Evolutionary conservation across 306 rosid species (phyloP), one percentile per base, ranked within the genome.

Genomic region (Argentina anserina): DNA sequence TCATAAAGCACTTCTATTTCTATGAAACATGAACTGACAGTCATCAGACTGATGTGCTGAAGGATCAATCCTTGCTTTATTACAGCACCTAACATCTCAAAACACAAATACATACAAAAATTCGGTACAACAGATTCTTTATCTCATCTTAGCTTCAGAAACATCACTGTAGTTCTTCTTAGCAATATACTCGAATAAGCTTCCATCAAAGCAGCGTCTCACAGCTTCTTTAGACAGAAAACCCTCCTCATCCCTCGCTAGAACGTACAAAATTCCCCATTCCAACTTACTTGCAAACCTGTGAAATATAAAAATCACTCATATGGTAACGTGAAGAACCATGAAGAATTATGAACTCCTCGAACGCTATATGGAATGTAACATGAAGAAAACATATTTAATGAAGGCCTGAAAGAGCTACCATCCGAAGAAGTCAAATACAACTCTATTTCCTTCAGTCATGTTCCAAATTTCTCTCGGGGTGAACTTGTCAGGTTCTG

Each of bases 151-250:
- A 45, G 62, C 67, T 29, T 74, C 81, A 5, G 7, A 20, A 33
- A 33, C 36, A 33, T 33, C 3, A 33, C 36, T 33, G 36, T 33
- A 33, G 9, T 85, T 82, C 84, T 78, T 71, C 86, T 85, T 84
- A 7, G 97, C 96, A 79, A 89, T 89, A 65, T 85, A 89, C 76
- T 93, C 97, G 64, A 93, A 93, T 68, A 91, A 78, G 72, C 94
- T 93, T 21, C 98, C 98, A 60, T 93, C 98, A 13, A 41, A 91
- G 71, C 84, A 80, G 40, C 95, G 73, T 39, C 97, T 76, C 20
- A 93, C 88, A 0, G 96, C 92, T 82, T 93, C 98, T 78, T 93
- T 93, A 2, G 97, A 66, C 3, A 93, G 69, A 40, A 79, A 80
- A 10, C 97, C 97, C 14, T 84, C 91, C 34, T 81, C 91, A 55